A percentile compares a stretch with the other conserved stretches of the same genome.
These are phyloP conservation scores for Populus simonii DNA, from an alignment of 345 rosid genomes.

Conservation along the genomic window DNA sequence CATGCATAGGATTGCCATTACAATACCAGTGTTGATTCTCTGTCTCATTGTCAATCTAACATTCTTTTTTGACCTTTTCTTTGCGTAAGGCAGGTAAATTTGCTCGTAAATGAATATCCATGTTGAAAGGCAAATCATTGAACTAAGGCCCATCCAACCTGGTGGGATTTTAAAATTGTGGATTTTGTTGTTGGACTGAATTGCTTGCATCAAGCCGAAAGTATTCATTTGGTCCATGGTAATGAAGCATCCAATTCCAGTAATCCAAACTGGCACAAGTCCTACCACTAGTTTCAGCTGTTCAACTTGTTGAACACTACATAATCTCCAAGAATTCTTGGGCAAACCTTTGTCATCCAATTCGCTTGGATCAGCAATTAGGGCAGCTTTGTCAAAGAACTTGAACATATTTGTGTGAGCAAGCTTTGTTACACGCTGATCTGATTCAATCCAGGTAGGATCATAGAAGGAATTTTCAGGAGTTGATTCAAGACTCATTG, in stretches of 20 bases:
- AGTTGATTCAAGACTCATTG: neutral
- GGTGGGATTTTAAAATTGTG: slow-evolving; percentile 55
- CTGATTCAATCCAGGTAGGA: slow-evolving; percentile 29
- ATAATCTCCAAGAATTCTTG: slow-evolving; percentile 51
- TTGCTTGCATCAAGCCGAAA: slow-evolving; percentile 62
- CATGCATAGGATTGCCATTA: slow-evolving; percentile 53
- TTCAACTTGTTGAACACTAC: slow-evolving; percentile 62
- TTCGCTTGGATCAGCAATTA: slow-evolving; percentile 44
- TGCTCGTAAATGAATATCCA: slow-evolving; percentile 66
- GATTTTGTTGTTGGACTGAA: slow-evolving; percentile 42
- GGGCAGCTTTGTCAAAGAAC: slow-evolving; percentile 56
- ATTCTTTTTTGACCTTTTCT: slow-evolving; percentile 27
- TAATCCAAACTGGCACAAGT: slow-evolving; percentile 52
- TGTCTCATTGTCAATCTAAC: slow-evolving; percentile 44
- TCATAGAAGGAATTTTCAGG: slow-evolving; percentile 27
- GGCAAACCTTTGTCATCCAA: slow-evolving; percentile 41
- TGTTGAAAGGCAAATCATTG: slow-evolving; percentile 57
- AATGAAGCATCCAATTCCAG: slow-evolving; percentile 62
- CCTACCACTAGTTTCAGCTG: slow-evolving; percentile 48
- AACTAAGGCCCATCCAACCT: slow-evolving; percentile 58
- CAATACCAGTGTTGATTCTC: slow-evolving; percentile 54
- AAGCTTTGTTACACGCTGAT: slow-evolving; percentile 17
- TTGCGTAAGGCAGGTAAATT: slow-evolving; percentile 33
- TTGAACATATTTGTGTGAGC: slow-evolving; percentile 36
- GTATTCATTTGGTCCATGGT: slow-evolving; percentile 59